Percentiles rank a stretch among this genome's conserved stretches.
Conservation (phyloP, 495 filamentous ascomycete genomes). For the Trypethelium eluteriae region DNA sequence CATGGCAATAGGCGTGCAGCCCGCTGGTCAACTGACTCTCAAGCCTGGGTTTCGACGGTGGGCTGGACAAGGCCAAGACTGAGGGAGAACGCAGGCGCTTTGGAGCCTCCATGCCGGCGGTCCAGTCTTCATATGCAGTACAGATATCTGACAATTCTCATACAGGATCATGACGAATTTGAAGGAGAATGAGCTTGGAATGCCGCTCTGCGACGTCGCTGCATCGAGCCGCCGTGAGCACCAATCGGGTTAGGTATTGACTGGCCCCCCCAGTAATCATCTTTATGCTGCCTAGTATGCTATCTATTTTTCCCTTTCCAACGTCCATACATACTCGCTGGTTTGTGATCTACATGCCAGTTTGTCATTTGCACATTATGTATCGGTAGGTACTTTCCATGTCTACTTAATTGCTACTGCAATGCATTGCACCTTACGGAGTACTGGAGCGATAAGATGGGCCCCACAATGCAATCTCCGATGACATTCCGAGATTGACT, state of each 20-base stretch:
- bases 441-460: too few species aligned
- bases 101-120: not conserved
- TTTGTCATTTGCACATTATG: too few species aligned
- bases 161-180: not conserved
- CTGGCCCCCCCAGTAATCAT: not conserved
- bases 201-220: conserved; percentile 4
- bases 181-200: not conserved
- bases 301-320: not conserved
- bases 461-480: too few species aligned
- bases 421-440: too few species aligned
- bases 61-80: not conserved
- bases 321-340: not conserved
- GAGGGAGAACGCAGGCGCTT: conserved; percentile 1
- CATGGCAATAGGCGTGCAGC: conserved; percentile 9
- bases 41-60: conserved; percentile 3
- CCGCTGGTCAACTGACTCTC: conserved; percentile 9
- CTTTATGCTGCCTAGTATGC: not conserved
- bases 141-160: not conserved
- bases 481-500: too few species aligned
- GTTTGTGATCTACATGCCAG: not conserved
- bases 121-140: not conserved
- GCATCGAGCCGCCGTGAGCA: not conserved
- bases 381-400: too few species aligned
- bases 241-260: not conserved
- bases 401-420: too few species aligned